Base-by-base conservation (phyloP, 768 basidiomycete genomes). In the Lactarius pseudohatsudake region DNA sequence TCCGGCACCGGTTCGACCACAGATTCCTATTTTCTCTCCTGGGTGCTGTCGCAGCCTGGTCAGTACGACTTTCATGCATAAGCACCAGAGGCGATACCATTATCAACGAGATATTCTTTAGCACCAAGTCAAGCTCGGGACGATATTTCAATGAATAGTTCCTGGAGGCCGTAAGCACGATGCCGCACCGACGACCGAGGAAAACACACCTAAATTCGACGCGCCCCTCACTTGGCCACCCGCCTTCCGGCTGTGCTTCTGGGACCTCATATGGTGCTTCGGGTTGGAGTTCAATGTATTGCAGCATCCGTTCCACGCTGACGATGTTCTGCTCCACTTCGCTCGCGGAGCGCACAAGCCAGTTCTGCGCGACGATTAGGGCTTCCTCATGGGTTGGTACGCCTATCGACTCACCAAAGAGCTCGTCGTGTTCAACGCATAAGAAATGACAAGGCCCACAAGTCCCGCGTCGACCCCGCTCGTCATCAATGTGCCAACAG, bases 311-410 rank as follows among this genome's bases (percentile, higher is more conserved):
- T 75, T 96, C 94, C 18, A 93, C 90, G 72, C 91, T 92, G 66
- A 94, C 92, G 71, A 94, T 88, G 70, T 92, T 92, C 72, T 94
- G 91, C 74, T 96, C 94, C 15, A 94, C 91, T 75, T 96, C 94
- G 71, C 88, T 90, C 3, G 90, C 87, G 16, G 88, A 87, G 36
- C 91, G 84, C 32, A 93, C 91, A 7, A 92, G 81, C 90, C 90
- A 91, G 72, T 92, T 91, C 88, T 91, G 68, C 38, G 38, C 22
- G 18, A n/a, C 11, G 18, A 6, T 62, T 32, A 62, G 28, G 18
- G 15, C 28, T 10, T 28, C 11, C n/a, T 32, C 20, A 36, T 1
- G 1, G 9, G 36, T 30, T 43, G 10, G 32, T 32, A 54, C 53
- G 55, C 22, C 26, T 54, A 54, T 28, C 18, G 34, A 76, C 86